These are phyloP conservation scores for Oldenlandia corymbosa DNA, from an alignment of 257 asterid species.

Conservation along the genomic window DNA sequence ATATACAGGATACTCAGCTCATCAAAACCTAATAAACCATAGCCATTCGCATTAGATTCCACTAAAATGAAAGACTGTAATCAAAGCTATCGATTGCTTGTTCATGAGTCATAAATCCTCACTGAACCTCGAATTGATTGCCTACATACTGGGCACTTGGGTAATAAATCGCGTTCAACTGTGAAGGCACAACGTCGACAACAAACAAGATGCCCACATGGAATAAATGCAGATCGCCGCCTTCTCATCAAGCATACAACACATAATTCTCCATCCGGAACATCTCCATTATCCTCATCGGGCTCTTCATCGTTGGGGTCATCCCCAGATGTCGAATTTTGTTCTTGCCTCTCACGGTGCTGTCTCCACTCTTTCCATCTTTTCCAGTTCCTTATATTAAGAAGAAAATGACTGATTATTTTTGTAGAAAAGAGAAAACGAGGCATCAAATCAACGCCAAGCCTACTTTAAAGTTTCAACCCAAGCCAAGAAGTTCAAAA, in stretches of 20 bases:
- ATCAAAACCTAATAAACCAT: neutral
- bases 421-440: too few relatives aligned
- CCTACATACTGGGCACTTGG: slow-evolving; percentile 87
- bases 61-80: neutral
- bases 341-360: slow-evolving; percentile 39
- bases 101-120: slow-evolving; percentile 71
- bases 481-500: neutral
- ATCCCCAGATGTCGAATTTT: slow-evolving; percentile 23
- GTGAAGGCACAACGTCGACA: slow-evolving; percentile 78
- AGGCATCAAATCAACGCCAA: neutral
- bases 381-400: slow-evolving; percentile 57
- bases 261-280: slow-evolving; percentile 80
- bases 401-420: neutral
- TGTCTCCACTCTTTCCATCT: slow-evolving; percentile 75
- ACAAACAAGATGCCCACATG: slow-evolving; percentile 91
- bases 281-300: slow-evolving; percentile 63
- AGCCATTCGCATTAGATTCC: neutral
- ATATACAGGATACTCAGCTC: neutral
- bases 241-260: slow-evolving; percentile 78
- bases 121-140: slow-evolving; percentile 59
- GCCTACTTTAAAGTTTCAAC: too few relatives aligned
- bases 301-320: slow-evolving; percentile 29
- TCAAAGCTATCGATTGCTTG: neutral
- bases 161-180: slow-evolving; percentile 60
- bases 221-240: slow-evolving; percentile 75